Evolutionary conservation across 805 yeast genomes (phyloP), one percentile per base, ranked within the genome.

Genomic region (Candida tibetensis): DNA sequence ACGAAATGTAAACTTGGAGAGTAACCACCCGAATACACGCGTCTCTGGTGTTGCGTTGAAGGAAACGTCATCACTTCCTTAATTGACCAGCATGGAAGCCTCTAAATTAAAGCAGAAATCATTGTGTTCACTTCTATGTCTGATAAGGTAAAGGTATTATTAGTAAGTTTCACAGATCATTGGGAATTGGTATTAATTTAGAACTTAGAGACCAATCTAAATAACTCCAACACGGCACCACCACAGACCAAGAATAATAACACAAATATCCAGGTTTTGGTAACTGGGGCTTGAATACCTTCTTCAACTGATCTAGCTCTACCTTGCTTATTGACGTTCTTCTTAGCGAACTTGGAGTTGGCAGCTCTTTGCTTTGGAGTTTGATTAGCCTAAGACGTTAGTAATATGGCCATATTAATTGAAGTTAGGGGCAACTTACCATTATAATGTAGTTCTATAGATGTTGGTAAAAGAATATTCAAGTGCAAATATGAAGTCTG

Each of bases 281-380:
- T 75, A 32, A 83, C 55, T 5, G 89, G 82, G 23, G 70, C 61
- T 41, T 69, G 63, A 18, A 59, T 57, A 16, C 60, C 60, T 30
- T 55, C 54, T 30, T 49, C 60, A 10, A 66, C 58, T 18, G 44
- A 36, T 51, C 76, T 79, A 33, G 82, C 77, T 66, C 82, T 82
- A 39, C 96, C 96, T 69, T 77, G 81, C 58, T 82, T 81, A 47
- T 74, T 73, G 53, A 80, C 85, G 48, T 82, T 80, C 51, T 71
- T 74, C 62, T 82, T 85, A 52, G 85, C 87, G 61, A 81, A 91
- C 59, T 82, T 85, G 53, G 76, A 77, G 62, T 90, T 90, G n/a
- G 95, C 96, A 38, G 77, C 71, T 65, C 90, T 82, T 67, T 90
- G 96, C 53, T 76, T 81, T 41, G 93, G 90, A 17, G 96, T 84